Base-by-base conservation (phyloP, 1,284 basidiomycete species). In the Gastroboletus turbinatus region DNA sequence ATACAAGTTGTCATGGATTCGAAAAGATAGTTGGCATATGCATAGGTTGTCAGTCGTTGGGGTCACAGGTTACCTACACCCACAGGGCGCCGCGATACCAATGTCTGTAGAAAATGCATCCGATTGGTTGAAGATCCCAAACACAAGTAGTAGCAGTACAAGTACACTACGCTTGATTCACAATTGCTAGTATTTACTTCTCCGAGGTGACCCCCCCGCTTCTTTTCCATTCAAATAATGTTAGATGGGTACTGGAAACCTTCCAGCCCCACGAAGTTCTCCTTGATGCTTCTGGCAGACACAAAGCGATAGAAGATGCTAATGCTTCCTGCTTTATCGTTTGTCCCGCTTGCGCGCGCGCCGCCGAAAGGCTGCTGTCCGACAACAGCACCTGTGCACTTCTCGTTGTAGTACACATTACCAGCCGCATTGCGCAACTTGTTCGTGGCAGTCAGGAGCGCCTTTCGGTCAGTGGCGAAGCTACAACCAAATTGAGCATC, bases 331-430 rank as follows among this genome's bases (percentile, higher is more conserved):
- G 94, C 92, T 80, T 98, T 99, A 77, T 99, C 97, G 78, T 98
- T 98, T 61, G 97, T 99, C 30, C 97, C 96, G 65, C 90, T 94
- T 23, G 84, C 93, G 46, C 96, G 85, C 7, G 87, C 93, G 55
- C 96, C 97, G 53, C 96, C 96, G 72, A 99, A 99, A 7, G 96
- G 95, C 75, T 99, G 96, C 73, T 98, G 95, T 7, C 92, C 94
- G 29, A 97, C 93, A 46, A 94, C 91, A 27, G 96, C 96, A 57
- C 96, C 96, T 0, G 96, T 98, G 75, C 92, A 96, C 72, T 94
- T 96, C 68, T 96, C 93, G 75, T 96, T 96, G 78, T 94, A 93
- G 80, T 97, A 97, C 56, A 95, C 87, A 75, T 97, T 93, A 2
- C 91, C 91, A 6, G 92, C 90, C 0, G 94, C 81, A 75, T 96